Conservation (phyloP, 1,284 basidiomycete genomes). For the Marasmius tenuissimus region DNA sequence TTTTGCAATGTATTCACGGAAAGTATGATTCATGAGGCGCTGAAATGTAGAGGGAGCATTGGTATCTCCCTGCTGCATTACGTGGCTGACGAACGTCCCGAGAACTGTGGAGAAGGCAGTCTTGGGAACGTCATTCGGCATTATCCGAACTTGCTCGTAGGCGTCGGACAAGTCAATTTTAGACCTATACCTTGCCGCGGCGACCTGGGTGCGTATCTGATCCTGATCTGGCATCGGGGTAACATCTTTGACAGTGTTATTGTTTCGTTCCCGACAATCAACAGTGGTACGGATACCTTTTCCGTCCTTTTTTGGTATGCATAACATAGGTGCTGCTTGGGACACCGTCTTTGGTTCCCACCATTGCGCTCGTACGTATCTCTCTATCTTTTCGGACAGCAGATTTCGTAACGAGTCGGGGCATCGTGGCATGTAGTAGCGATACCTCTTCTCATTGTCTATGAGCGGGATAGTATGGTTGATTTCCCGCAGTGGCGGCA, state of each 20-base stretch:
- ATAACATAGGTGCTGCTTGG: no score
- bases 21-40: constrained; percentile 24
- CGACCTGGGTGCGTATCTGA: constrained; percentile 28
- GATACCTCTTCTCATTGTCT: constrained; percentile 21
- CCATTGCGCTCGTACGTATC: constrained; percentile 25
- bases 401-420: constrained; percentile 21
- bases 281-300: no score
- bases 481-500: neutral
- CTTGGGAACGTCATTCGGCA: constrained; percentile 6
- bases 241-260: constrained; percentile 35
- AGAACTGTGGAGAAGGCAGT: constrained; percentile 20
- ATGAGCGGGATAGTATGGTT: constrained; percentile 29
- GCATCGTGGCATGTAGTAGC: constrained; percentile 26
- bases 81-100: constrained; percentile 25
- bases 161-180: constrained; percentile 36
- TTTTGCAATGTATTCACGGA: constrained; percentile 22
- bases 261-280: no score
- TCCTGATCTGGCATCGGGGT: constrained; percentile 39
- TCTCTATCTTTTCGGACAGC: constrained; percentile 27
- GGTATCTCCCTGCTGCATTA: constrained; percentile 37
- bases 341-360: no score
- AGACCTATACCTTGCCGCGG: constrained; percentile 21
- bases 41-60: constrained; percentile 24
- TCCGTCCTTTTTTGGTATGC: no score
- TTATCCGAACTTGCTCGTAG: no score